Evolutionary conservation across 192 early-diverging fungal genomes (phyloP), one percentile per base, ranked within the genome.

Genomic region (Backusella psychrophila): DNA sequence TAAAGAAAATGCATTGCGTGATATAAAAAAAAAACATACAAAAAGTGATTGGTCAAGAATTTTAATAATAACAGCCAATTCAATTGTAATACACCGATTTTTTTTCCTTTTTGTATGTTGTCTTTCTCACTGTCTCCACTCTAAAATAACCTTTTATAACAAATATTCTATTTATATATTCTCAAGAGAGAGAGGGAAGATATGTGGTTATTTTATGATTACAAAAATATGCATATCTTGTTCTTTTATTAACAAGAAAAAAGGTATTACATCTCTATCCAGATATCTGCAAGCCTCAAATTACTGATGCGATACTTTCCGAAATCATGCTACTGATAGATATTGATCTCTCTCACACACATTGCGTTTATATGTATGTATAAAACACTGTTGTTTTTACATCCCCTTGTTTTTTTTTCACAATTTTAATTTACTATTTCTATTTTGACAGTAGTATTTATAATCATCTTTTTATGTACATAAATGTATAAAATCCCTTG

Each of bases 21-120:
- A 94, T 19, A 97, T 95, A 95, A 11, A 95, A 95, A 35, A 98
- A 95, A 31, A 96, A 96, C 81, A 89, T 95, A 66, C 86, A 95
- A 7, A 94, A 96, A 93, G 84, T 98, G 72, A 98, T 97, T 82
- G 96, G 93, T 41, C 84, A 91, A 34, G 90, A 90, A 81, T 88
- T 93, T 53, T 78, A 93, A 93, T 82, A 92, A 92, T 83, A 85
- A 89, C 68, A 92, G 65, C 75, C 82, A 78, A 75, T 71, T 83
- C 26, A 4, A 71, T 12, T 17, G 66, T 34, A 36, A 33, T 36
- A 36, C 35, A 21, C 1, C 5, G 4, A 15, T 17, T 49, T 71
- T 71, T 46, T 19, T 21, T 21, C 46, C 46, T 39, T 39, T 39
- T 39, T 39, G 17, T 49, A n/a, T 44, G 46, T n/a, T 49, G 17